A percentile compares a stretch with the other conserved stretches of the same genome.
These are phyloP conservation scores for Pestalotiopsis sp. DNA, from an alignment of 2,329 filamentous ascomycete genomes.

Conservation along the genomic window DNA sequence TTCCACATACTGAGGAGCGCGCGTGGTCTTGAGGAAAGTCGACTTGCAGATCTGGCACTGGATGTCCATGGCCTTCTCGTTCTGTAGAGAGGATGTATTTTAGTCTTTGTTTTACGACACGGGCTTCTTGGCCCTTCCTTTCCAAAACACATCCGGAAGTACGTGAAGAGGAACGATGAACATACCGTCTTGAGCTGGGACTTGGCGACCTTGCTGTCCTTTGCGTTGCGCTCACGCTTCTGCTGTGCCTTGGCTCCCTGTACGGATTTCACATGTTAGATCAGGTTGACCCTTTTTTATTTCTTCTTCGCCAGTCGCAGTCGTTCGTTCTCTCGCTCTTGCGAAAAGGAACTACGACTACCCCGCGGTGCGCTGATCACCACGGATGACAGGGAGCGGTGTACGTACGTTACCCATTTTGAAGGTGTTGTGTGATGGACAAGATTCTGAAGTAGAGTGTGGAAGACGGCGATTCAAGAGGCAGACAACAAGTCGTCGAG, in stretches of 20 bases:
- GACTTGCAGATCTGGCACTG: conserved; percentile 78
- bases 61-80: conserved; percentile 74
- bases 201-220: conserved; percentile 62
- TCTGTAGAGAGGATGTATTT: conserved; percentile 46
- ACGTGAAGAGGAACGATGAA: conserved; percentile 21
- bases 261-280: neutral
- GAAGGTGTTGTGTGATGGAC: neutral
- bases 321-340: neutral
- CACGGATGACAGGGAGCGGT: neutral
- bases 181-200: conserved; percentile 71
- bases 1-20: conserved; percentile 65
- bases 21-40: conserved; percentile 78
- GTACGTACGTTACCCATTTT: conserved; percentile 30
- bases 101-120: neutral
- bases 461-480: neutral
- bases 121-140: neutral
- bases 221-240: conserved; percentile 74
- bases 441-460: neutral
- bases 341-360: neutral
- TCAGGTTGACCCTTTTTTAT: neutral
- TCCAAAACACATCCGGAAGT: too few relatives aligned
- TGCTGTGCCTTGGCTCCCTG: conserved; percentile 69
- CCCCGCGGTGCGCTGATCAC: neutral
- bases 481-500: neutral
- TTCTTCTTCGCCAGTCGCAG: neutral